These are phyloP conservation scores for Helotiales sp. DNA, from an alignment of 2,329 filamentous ascomycete species.

Conservation along the genomic window DNA sequence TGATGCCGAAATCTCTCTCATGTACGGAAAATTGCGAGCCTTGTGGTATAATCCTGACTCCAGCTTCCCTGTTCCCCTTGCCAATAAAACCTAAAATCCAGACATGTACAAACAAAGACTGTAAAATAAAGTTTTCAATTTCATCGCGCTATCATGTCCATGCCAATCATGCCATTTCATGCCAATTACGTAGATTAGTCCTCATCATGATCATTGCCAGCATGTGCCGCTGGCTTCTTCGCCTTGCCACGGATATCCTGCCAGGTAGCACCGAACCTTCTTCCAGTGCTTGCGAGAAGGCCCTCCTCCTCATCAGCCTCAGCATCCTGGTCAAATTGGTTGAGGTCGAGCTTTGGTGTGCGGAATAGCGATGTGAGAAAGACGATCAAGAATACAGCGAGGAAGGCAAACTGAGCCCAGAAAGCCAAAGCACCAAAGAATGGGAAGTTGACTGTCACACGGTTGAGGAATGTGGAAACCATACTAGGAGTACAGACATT, in stretches of 20 bases:
- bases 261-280: constrained; percentile 84
- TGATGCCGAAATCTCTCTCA: constrained; percentile 1
- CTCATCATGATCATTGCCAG: constrained; percentile 24
- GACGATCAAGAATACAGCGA: constrained; percentile 79
- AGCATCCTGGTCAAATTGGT: constrained; percentile 82
- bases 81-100: constrained; percentile 1
- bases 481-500: constrained; percentile 89
- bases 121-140: neutral
- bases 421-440: constrained; percentile 93
- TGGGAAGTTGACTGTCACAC: constrained; percentile 89
- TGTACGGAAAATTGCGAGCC: neutral
- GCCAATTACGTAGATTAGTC: constrained; percentile 11
- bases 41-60: constrained; percentile 15
- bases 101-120: constrained; percentile 4
- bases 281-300: constrained; percentile 77
- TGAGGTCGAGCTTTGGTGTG: constrained; percentile 73
- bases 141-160: too few relatives aligned
- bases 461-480: constrained; percentile 89
- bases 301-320: constrained; percentile 94
- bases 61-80: neutral
- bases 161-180: too few relatives aligned
- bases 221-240: constrained; percentile 24
- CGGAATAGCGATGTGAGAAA: constrained; percentile 79
- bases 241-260: constrained; percentile 68
- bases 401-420: constrained; percentile 93